Evolutionary conservation across 2,329 filamentous ascomycete genomes (phyloP).

Genomic region (Fusarium penzigii): DNA sequence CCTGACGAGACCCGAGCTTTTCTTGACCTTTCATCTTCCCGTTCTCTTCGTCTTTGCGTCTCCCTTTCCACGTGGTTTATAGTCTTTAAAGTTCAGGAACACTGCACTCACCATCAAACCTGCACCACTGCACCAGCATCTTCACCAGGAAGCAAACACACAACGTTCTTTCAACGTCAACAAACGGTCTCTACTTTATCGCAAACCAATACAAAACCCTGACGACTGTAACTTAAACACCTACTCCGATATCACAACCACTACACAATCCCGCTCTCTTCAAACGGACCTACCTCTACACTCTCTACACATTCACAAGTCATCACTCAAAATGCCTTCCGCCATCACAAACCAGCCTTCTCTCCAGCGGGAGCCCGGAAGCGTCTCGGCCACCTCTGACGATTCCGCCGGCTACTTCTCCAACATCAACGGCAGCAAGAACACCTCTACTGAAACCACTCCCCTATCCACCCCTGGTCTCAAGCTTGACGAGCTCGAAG

Average conservation of each 20-base stretch:
- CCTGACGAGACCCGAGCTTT: too few relatives aligned
- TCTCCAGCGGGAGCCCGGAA: conserved; percentile 11
- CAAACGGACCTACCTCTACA: neutral
- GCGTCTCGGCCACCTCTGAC: conserved; percentile 12
- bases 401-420: conserved; percentile 21
- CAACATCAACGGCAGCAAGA: conserved; percentile 17
- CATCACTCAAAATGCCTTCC: neutral
- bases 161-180: neutral
- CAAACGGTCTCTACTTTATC: neutral
- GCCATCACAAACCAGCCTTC: conserved; percentile 7
- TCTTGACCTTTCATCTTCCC: neutral
- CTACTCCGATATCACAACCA: neutral
- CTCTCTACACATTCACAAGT: neutral
- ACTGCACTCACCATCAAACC: neutral
- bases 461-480: conserved; percentile 23
- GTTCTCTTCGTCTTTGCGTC: neutral
- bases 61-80: neutral
- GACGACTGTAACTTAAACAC: neutral
- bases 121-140: neutral
- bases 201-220: neutral
- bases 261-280: neutral
- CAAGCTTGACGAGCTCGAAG: conserved; percentile 14
- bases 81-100: neutral
- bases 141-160: neutral
- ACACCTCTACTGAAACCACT: conserved; percentile 22